These are phyloP conservation scores for Helotiales sp. DNA, from an alignment of 2,329 filamentous ascomycete genomes.

Conservation along the genomic window DNA sequence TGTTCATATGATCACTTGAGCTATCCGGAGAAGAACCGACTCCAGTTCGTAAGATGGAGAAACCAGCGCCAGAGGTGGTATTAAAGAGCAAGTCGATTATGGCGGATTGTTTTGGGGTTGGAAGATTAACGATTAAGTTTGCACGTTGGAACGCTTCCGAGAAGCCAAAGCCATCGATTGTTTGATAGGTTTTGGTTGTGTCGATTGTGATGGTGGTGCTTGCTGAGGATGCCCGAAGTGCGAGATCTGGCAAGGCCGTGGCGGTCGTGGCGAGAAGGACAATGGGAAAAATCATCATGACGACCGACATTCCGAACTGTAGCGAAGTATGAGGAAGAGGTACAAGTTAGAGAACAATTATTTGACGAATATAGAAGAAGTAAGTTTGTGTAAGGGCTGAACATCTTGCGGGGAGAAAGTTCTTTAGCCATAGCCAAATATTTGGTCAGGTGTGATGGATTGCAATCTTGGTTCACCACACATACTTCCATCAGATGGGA, in stretches of 20 bases:
- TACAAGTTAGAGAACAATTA: too few relatives aligned
- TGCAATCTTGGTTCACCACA: background rate
- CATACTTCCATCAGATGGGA: background rate
- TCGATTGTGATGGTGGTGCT: constrained; percentile 25
- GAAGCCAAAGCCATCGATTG: constrained; percentile 50
- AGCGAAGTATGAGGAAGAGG: too few relatives aligned
- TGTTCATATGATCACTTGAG: constrained; percentile 36
- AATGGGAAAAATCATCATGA: background rate
- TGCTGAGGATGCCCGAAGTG: background rate
- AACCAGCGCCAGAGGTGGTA: constrained; percentile 45
- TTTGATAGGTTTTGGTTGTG: constrained; percentile 28
- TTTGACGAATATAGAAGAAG: too few relatives aligned
- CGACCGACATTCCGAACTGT: too few relatives aligned
- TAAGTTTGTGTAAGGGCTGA: background rate
- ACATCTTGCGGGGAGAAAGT: background rate
- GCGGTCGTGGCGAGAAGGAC: background rate
- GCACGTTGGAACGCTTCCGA: constrained; percentile 49
- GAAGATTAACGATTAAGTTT: constrained; percentile 40
- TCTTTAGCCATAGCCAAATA: background rate
- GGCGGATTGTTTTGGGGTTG: constrained; percentile 34
- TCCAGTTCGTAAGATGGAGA: constrained; percentile 51
- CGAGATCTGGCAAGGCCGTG: background rate
- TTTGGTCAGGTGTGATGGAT: background rate
- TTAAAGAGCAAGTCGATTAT: constrained; percentile 48
- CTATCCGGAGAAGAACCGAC: constrained; percentile 41